These are phyloP conservation scores for Camelina sativa DNA, from an alignment of 345 rosid species.

Conservation along the genomic window DNA sequence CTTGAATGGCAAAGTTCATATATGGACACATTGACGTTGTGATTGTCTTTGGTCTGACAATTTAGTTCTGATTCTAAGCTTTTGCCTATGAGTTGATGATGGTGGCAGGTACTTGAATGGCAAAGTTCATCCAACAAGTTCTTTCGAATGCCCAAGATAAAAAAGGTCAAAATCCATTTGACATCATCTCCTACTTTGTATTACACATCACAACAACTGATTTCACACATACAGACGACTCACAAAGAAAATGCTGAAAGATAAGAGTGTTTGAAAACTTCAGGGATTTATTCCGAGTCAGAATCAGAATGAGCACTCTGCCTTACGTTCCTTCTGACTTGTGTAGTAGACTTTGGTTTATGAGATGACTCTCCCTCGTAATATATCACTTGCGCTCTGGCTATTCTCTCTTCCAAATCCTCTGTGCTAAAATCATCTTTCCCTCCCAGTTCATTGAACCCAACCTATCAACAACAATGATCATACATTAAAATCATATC, in stretches of 20 bases:
- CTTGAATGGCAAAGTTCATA: no score
- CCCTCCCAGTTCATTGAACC: conserved; percentile 93
- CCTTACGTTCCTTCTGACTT: conserved; percentile 71
- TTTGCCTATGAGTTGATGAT: neutral
- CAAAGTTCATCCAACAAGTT: neutral
- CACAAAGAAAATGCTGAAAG: neutral
- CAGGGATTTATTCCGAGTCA: conserved; percentile 55
- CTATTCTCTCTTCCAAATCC: conserved; percentile 89
- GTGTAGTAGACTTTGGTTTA: conserved; percentile 54
- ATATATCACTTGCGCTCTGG: conserved; percentile 80
- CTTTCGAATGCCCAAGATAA: neutral
- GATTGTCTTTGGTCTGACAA: neutral
- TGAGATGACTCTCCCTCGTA: conserved; percentile 83
- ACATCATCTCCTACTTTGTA: neutral
- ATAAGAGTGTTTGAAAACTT: neutral
- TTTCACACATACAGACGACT: neutral
- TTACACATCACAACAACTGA: neutral
- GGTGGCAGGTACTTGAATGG: neutral
- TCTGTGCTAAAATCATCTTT: conserved; percentile 94
- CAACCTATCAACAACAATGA: conserved; percentile 60
- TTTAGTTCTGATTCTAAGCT: neutral
- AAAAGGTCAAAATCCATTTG: neutral
- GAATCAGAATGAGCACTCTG: conserved; percentile 66
- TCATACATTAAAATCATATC: neutral
- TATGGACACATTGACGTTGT: neutral